Base-by-base conservation (phyloP, 768 basidiomycete genomes). In the Asterophora parasitica region DNA sequence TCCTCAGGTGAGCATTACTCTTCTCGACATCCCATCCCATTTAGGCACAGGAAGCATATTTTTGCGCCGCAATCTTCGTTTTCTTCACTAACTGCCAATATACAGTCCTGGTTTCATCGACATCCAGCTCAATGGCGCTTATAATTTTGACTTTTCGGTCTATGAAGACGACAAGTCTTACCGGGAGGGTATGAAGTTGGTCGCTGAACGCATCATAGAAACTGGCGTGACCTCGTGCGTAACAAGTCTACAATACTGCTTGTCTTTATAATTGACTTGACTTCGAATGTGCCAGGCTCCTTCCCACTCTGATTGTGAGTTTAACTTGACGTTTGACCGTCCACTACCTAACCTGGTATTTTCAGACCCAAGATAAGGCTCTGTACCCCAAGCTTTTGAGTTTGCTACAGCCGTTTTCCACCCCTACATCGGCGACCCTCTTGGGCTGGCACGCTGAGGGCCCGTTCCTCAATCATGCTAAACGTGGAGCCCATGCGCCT, bases 381-480 rank as follows among this genome's bases (percentile, higher is more conserved):
- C 64, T 88, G 9, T 89, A 90, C 58, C 83, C 85, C 2, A 82
- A 82, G 53, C 60, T 92, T 23, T 70, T 92, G 1, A 68, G 71
- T 47, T 73, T 90, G 13, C 73, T 92, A 20, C 76, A 76, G 30
- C 88, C 89, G 1, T 81, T 80, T 58, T 78, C 81, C 11, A 76
- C 79, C 11, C 69, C 78, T 0, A 70, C 55, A 8, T 85, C 84
- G 8, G 90, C 92, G 0, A 83, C 78, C 28, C 64, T 92, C 3
- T 77, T 94, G 10, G 92, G 92, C 20, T 94, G 88, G 85, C 92
- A 95, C 55, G 88, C 79, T 20, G 92, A 95, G 65, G 92, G 92
- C 0, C 92, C 92, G 0, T 94, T 93, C 70, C 74, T 93, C 35
- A 83, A 90, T 46, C 67, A 80, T 33, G 75, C 76, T n/a, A 92